Evolutionary conservation across 768 basidiomycete species (phyloP), one percentile per base, ranked within the genome.

Genomic region (Leccinum broughii): DNA sequence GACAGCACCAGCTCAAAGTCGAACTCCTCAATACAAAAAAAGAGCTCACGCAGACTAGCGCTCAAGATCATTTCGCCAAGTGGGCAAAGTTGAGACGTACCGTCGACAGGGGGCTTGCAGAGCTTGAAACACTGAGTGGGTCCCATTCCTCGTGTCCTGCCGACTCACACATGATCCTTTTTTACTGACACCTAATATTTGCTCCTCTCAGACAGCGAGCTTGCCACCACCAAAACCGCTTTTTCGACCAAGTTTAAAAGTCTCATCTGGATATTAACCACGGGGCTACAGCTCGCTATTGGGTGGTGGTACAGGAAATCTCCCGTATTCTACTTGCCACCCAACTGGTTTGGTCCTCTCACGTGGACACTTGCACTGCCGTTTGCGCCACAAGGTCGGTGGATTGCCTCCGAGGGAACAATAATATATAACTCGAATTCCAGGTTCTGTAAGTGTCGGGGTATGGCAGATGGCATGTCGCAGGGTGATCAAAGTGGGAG

Each of bases 1-100:
- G 83, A 60, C 92, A 95, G 69, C 80, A 82, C 24, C 75, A 80
- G 61, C 86, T 98, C 66, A 94, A 96, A 75, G 77, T 83, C 8
- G 88, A 95, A 57, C 84, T 98, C 32, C 80, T 98, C 49, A 73
- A 77, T 30, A 88, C 86, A 39, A 95, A 95, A 76, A 81, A 89
- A 26, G 93, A 98, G 71, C 85, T 98, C 3, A 74, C 89, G 63
- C 86, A 87, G 71, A 98, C 95, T 35, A 94, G 92, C 67, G 91
- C 94, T 17, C 97, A 98, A 72, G 95, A 98, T 70, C 92, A 98
- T 70, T 99, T 99, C 72, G 93, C 95, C 20, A 98, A 94, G 77
- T 98, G 97, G 96, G 96, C 96, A 51, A 95, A 94, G 77, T 77
- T 98, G 70, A 78, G 91, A 67, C 77, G 97, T 65, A 92, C 84